Percentiles rank a stretch among this genome's conserved stretches.
Conservation (phyloP, 768 basidiomycete genomes). For the Filobasidium wieringae region DNA sequence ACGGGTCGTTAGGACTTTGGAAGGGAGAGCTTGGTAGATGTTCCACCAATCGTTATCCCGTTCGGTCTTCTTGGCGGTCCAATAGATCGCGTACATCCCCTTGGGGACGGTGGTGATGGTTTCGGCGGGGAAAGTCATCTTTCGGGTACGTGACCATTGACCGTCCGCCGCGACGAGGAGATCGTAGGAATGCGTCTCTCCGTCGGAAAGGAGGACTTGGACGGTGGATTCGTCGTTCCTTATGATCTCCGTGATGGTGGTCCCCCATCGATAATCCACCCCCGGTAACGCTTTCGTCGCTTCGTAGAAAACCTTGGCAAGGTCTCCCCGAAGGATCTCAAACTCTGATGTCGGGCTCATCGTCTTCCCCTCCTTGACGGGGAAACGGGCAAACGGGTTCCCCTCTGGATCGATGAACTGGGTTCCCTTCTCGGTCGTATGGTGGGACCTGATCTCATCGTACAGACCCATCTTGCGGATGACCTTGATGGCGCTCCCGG, state of each 20-base stretch:
- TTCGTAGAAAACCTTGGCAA: slow-evolving; percentile 21
- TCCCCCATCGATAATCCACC: slow-evolving; percentile 19
- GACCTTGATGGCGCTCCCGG: slow-evolving; percentile 17
- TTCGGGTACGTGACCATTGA: slow-evolving; percentile 15
- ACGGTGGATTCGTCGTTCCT: slow-evolving; percentile 16
- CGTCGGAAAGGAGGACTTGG: slow-evolving; percentile 21
- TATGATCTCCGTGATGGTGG: slow-evolving; percentile 15
- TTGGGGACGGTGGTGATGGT: slow-evolving; percentile 1
- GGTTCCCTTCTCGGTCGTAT: slow-evolving; percentile 23
- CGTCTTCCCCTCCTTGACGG: neutral
- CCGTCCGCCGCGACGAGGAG: slow-evolving; percentile 28
- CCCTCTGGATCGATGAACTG: slow-evolving; percentile 18
- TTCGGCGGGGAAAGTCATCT: slow-evolving; percentile 11
- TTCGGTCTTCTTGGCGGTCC: slow-evolving; percentile 10
- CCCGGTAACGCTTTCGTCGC: slow-evolving; percentile 13
- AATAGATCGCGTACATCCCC: slow-evolving; percentile 13
- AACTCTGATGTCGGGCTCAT: slow-evolving; percentile 19
- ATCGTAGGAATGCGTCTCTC: slow-evolving; percentile 19
- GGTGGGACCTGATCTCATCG: slow-evolving; percentile 2
- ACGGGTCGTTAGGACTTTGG: slow-evolving; percentile 1
- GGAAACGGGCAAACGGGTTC: slow-evolving; percentile 8
- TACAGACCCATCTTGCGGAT: slow-evolving; percentile 23
- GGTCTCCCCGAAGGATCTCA: slow-evolving; percentile 31
- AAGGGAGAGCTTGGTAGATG: neutral
- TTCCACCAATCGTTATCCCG: slow-evolving; percentile 16